Conservation (phyloP, 176 grass and related monocot genomes). For the Pontederia crassipes region DNA sequence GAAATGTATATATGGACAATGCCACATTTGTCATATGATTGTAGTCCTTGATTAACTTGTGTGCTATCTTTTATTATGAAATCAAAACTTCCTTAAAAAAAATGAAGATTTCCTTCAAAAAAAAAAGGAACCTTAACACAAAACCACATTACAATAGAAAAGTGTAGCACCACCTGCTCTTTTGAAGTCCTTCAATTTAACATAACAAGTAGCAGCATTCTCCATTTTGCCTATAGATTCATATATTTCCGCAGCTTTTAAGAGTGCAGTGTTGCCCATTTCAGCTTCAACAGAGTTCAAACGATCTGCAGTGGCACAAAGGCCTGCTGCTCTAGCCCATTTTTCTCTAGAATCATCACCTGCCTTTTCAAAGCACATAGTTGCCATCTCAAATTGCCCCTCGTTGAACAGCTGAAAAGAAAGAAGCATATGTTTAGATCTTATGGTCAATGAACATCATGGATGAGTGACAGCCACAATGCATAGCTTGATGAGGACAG, state of each 20-base stretch:
- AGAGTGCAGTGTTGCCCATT: constrained; percentile 32
- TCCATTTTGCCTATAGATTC: constrained; percentile 62
- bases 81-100: no score
- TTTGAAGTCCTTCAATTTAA: constrained; percentile 55
- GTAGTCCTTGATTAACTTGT: no score
- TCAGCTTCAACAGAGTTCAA: constrained; percentile 33
- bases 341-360: constrained; percentile 59
- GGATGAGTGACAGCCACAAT: no score
- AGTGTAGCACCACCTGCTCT: constrained; percentile 50
- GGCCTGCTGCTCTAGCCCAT: constrained; percentile 72
- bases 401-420: constrained; percentile 64
- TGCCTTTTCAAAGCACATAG: constrained; percentile 80
- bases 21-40: no score
- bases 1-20: no score
- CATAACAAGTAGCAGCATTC: constrained; percentile 59
- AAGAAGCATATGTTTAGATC: constrained; percentile 3
- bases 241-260: constrained; percentile 64
- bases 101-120: no score
- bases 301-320: constrained; percentile 48
- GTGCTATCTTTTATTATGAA: no score
- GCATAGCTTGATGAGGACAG: no score
- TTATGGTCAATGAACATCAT: not conserved
- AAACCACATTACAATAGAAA: no score
- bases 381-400: constrained; percentile 72
- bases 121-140: not conserved